Evolutionary conservation across 2,329 filamentous ascomycete species (phyloP).

Genomic region (Penicillium griseofulvum): DNA sequence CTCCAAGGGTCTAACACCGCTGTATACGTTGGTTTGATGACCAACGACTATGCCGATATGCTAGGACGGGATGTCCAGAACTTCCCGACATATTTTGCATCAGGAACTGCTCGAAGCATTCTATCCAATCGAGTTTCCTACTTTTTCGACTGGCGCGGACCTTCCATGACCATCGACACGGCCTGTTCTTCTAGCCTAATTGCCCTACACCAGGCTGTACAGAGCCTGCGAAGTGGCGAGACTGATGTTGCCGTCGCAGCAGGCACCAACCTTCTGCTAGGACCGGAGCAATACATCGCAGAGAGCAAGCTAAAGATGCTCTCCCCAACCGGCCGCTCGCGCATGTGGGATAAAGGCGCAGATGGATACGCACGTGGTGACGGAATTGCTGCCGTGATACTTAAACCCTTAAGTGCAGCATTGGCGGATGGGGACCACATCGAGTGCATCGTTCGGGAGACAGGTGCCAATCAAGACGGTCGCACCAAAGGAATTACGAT

Average conservation of each 20-base stretch:
- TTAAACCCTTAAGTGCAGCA: conserved; percentile 53
- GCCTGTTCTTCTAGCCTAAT: conserved; percentile 47
- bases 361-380: conserved; percentile 55
- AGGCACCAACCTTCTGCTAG: conserved; percentile 28
- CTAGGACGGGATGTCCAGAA: conserved; percentile 22
- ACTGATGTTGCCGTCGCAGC: conserved; percentile 24
- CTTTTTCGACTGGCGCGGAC: conserved; percentile 37
- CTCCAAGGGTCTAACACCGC: conserved; percentile 27
- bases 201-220: conserved; percentile 36
- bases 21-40: conserved; percentile 30
- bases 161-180: conserved; percentile 47
- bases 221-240: conserved; percentile 30
- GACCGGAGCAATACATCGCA: conserved; percentile 33
- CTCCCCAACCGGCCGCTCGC: conserved; percentile 53
- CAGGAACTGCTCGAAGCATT: conserved; percentile 38
- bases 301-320: conserved; percentile 44
- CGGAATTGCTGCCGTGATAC: conserved; percentile 49
- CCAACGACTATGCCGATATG: conserved; percentile 26
- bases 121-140: conserved; percentile 43
- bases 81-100: conserved; percentile 27
- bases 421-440: conserved; percentile 48
- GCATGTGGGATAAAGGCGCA: conserved; percentile 48
- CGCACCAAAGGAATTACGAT: conserved; percentile 37
- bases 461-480: conserved; percentile 39
- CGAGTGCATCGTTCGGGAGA: conserved; percentile 39